phyloP scores from a whole-genome alignment of 2,329 filamentous ascomycete genomes.

The Karstenula rhodostoma region DNA sequence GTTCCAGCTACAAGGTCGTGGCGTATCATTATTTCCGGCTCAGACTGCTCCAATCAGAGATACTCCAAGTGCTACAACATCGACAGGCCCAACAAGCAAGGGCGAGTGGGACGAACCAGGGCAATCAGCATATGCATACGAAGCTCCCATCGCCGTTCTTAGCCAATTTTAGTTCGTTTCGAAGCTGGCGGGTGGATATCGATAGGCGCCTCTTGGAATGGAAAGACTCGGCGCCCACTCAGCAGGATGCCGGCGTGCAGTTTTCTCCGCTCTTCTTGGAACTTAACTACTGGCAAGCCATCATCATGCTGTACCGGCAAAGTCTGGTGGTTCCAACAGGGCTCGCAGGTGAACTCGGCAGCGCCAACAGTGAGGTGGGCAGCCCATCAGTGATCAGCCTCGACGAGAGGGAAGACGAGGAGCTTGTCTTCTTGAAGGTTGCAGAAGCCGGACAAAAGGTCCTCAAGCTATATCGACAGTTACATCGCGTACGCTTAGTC shows the following conservation, averaged over 20 bases:
- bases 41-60: conserved; percentile 89
- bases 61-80: conserved; percentile 90
- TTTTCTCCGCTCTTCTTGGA: conserved; percentile 92
- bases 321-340: conserved; percentile 85
- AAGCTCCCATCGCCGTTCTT: conserved; percentile 86
- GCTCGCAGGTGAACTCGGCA: conserved; percentile 78
- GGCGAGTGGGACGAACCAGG: conserved; percentile 67
- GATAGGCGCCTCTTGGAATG: conserved; percentile 84
- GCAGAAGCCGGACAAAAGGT: conserved; percentile 95
- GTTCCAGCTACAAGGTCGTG: conserved; percentile 87
- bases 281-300: conserved; percentile 96
- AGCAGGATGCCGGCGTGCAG: conserved; percentile 81
- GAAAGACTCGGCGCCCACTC: conserved; percentile 82
- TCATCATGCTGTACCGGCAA: conserved; percentile 95
- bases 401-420: conserved; percentile 81
- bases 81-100: conserved; percentile 85
- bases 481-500: conserved; percentile 86
- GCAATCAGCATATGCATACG: conserved; percentile 78
- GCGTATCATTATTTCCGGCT: conserved; percentile 92
- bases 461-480: conserved; percentile 84
- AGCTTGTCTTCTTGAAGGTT: conserved; percentile 91
- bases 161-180: conserved; percentile 82
- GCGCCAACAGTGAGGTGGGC: conserved; percentile 64
- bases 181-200: conserved; percentile 87
- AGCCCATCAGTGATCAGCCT: conserved; percentile 68